Percentiles rank a stretch among this genome's conserved stretches.
phyloP scores from a whole-genome alignment of 228 moss, liverwort and hornwort genomes.

The Sphagnum magellanicum region DNA sequence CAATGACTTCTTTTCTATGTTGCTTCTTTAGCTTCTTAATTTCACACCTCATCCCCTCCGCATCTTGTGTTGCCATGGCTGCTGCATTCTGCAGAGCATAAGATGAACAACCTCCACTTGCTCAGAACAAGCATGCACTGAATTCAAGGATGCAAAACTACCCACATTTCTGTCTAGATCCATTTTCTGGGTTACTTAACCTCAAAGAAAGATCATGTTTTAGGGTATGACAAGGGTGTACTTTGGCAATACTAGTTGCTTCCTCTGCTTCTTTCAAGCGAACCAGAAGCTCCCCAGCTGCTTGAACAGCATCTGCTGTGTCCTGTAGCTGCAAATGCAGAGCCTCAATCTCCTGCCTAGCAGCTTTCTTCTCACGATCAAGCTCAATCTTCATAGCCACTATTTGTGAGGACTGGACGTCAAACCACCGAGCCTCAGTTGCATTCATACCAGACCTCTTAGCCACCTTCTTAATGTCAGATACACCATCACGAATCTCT shows the following conservation, averaged over 20 bases:
- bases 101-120: too few relatives aligned
- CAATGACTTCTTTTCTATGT: constrained; percentile 65
- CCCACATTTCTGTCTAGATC: too few relatives aligned
- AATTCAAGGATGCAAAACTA: too few relatives aligned
- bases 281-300: constrained; percentile 80
- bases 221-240: constrained; percentile 2
- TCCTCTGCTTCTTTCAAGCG: constrained; percentile 85
- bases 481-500: constrained; percentile 62
- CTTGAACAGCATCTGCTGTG: constrained; percentile 87
- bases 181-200: too few relatives aligned
- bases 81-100: constrained; percentile 40
- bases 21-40: constrained; percentile 47
- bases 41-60: constrained; percentile 34
- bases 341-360: constrained; percentile 48
- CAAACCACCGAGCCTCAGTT: constrained; percentile 70
- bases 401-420: constrained; percentile 61
- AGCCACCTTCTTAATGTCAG: constrained; percentile 52
- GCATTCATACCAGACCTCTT: constrained; percentile 55
- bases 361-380: constrained; percentile 34
- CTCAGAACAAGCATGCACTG: too few relatives aligned
- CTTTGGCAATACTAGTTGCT: constrained; percentile 55
- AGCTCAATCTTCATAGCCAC: constrained; percentile 46
- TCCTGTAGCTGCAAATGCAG: constrained; percentile 66
- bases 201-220: too few relatives aligned
- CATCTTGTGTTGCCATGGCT: constrained; percentile 60